These are phyloP conservation scores for Aspergillus sclerotiicarbonarius DNA, from an alignment of 495 filamentous ascomycete species.

Conservation along the genomic window DNA sequence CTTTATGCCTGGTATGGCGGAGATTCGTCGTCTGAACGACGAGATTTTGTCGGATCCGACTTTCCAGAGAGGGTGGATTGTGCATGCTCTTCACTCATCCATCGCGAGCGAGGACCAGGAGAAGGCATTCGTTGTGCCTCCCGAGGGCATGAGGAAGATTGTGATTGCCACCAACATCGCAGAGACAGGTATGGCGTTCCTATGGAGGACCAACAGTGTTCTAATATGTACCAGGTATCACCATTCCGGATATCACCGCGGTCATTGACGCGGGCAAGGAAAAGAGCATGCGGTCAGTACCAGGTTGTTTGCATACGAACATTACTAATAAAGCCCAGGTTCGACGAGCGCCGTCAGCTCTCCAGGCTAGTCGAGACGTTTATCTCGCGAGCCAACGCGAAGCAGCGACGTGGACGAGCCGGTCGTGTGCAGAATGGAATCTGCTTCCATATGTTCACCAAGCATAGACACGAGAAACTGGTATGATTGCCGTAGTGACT, in stretches of 20 bases:
- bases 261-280: slow-evolving; percentile 95
- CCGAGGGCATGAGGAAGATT: slow-evolving; percentile 78
- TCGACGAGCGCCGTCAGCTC: slow-evolving; percentile 87
- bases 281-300: slow-evolving; percentile 74
- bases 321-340: slow-evolving; percentile 37
- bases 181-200: slow-evolving; percentile 63
- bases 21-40: slow-evolving; percentile 85
- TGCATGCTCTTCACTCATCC: slow-evolving; percentile 87
- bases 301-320: background rate
- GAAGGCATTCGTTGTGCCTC: slow-evolving; percentile 81
- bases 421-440: slow-evolving; percentile 94
- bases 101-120: slow-evolving; percentile 98
- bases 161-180: slow-evolving; percentile 96
- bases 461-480: slow-evolving; percentile 70
- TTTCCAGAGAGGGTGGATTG: slow-evolving; percentile 70
- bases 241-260: slow-evolving; percentile 93
- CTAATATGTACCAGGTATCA: slow-evolving; percentile 54
- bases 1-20: slow-evolving; percentile 92
- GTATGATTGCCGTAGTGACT: slow-evolving; percentile 22
- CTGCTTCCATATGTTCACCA: slow-evolving; percentile 94
- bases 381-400: slow-evolving; percentile 90
- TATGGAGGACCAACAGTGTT: too few species aligned
- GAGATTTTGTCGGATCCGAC: slow-evolving; percentile 67
- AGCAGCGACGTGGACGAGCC: slow-evolving; percentile 88
- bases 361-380: slow-evolving; percentile 89